Evolutionary conservation across 805 yeast species (phyloP).

Genomic region (Wickerhamiella kurtzmanii): DNA sequence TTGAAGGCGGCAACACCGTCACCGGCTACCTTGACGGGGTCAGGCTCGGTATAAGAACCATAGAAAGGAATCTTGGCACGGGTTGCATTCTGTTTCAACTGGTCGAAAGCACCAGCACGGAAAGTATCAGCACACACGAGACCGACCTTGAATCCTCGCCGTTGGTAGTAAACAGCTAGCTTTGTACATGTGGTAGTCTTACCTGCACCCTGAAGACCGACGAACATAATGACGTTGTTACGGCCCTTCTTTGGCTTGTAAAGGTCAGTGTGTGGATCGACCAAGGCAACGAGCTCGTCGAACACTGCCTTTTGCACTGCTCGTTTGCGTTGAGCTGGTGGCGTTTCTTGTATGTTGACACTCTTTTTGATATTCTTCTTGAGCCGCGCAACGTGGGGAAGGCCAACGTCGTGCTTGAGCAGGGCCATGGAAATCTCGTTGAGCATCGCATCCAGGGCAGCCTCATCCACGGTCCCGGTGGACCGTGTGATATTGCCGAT

Average conservation of each 20-base stretch:
- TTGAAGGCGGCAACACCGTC: constrained; percentile 89
- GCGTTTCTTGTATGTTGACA: constrained; percentile 40
- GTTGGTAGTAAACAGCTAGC: constrained; percentile 83
- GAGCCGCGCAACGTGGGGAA: constrained; percentile 63
- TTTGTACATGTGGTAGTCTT: constrained; percentile 96
- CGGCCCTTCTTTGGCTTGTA: constrained; percentile 80
- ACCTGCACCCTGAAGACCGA: constrained; percentile 98
- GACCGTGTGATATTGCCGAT: constrained; percentile 50
- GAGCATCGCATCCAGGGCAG: constrained; percentile 55
- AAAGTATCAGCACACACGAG: constrained; percentile 98
- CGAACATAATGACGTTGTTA: constrained; percentile 82
- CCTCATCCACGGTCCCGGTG: constrained; percentile 39
- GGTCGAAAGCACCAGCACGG: constrained; percentile 99
- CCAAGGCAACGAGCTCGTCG: constrained; percentile 79
- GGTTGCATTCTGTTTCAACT: constrained; percentile 91
- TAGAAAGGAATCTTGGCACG: constrained; percentile 88
- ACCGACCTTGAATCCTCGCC: constrained; percentile 89
- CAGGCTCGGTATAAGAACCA: constrained; percentile 91
- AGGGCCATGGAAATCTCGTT: constrained; percentile 85
- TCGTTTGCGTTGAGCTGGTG: constrained; percentile 56
- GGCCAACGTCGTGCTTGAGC: constrained; percentile 87
- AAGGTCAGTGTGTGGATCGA: constrained; percentile 47
- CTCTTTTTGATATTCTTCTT: constrained; percentile 56
- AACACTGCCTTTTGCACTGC: constrained; percentile 81
- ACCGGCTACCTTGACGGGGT: constrained; percentile 81